A percentile compares a stretch with the other conserved stretches of the same genome.
These are phyloP conservation scores for Malus asiatica DNA, from an alignment of 306 rosid species.

Conservation along the genomic window DNA sequence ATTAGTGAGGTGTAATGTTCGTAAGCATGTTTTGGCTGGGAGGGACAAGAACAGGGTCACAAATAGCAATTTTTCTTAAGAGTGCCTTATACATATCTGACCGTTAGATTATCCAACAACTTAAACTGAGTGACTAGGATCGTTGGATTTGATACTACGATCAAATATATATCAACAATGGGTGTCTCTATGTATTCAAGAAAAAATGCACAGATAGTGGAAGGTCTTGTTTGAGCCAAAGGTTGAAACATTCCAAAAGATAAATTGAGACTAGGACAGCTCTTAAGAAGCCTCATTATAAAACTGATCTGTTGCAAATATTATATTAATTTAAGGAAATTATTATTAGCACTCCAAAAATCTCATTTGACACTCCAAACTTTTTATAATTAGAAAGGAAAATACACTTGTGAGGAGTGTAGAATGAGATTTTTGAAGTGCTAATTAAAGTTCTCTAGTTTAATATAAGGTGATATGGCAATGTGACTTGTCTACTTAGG, in stretches of 20 bases:
- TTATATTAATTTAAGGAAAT: neutral
- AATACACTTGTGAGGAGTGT: no score
- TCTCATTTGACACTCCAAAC: no score
- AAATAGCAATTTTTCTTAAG: neutral
- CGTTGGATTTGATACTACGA: no score
- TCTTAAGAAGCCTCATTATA: neutral
- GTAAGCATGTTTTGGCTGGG: neutral
- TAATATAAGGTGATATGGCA: conserved; percentile 8
- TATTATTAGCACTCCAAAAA: no score
- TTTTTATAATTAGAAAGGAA: no score
- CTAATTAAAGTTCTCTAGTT: neutral
- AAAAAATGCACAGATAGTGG: neutral
- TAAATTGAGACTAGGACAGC: neutral
- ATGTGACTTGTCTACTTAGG: conserved; percentile 1
- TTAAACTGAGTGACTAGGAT: no score
- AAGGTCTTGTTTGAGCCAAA: neutral
- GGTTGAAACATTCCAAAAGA: neutral
- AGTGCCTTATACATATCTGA: neutral
- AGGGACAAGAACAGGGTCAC: neutral
- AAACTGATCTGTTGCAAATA: conserved; percentile 7
- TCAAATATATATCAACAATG: no score
- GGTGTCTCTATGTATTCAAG: neutral
- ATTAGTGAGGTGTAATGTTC: neutral
- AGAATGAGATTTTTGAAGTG: no score
- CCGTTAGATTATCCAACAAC: no score